Evolutionary conservation across 163 green algal species (phyloP).

Genomic region (Chlamydomonas reinhardtii): DNA sequence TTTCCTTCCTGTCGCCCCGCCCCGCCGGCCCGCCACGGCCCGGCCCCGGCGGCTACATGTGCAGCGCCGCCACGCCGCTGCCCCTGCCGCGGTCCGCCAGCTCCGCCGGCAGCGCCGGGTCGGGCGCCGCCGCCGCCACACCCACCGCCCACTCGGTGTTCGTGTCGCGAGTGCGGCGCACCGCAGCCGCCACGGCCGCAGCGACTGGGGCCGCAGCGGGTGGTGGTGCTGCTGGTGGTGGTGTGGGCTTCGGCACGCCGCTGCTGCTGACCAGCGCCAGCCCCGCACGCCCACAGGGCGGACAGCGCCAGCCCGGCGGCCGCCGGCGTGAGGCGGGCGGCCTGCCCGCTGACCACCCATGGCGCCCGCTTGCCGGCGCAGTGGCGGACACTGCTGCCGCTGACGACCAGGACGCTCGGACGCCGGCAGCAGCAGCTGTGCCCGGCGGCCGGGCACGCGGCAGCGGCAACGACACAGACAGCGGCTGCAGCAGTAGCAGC

Average conservation of each 20-base stretch:
- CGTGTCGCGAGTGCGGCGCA: no score
- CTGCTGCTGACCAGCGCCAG: neutral
- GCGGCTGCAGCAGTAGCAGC: neutral
- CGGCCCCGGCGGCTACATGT: neutral
- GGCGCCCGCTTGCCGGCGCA: no score
- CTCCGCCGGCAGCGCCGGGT: neutral
- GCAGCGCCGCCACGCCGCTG: neutral
- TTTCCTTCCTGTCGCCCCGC: slow-evolving; percentile 30
- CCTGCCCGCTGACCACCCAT: no score
- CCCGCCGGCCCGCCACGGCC: neutral
- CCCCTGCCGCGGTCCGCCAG: neutral
- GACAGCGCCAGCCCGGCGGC: neutral
- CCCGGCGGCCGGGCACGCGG: neutral
- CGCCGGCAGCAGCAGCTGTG: neutral
- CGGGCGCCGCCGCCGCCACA: no score
- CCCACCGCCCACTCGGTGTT: no score
- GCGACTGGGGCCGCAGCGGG: no score
- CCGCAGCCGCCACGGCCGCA: no score
- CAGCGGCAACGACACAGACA: neutral
- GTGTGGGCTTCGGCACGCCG: neutral
- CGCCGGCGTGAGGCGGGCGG: neutral
- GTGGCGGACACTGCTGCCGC: no score
- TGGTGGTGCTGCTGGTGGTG: no score
- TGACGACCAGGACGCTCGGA: neutral
- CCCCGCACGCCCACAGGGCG: neutral